Evolutionary conservation across 2,329 filamentous ascomycete genomes (phyloP).

Genomic region (Aspergillus piperis): DNA sequence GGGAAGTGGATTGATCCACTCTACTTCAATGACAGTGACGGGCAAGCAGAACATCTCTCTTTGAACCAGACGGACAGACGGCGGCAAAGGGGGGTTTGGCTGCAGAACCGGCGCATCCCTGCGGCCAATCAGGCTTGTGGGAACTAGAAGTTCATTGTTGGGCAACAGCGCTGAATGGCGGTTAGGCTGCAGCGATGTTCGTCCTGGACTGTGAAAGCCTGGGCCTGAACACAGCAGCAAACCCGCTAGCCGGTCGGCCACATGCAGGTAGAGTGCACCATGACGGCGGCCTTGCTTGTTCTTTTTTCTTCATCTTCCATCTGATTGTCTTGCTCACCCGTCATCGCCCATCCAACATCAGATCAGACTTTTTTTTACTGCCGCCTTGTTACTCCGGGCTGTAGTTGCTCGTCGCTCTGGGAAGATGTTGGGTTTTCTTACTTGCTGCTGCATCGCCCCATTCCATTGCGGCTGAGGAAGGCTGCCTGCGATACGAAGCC

Average conservation of each 20-base stretch:
- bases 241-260: background rate
- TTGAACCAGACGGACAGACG: background rate
- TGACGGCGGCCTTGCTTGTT: background rate
- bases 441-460: conserved; percentile 3
- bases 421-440: background rate
- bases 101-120: background rate
- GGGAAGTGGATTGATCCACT: conserved; percentile 7
- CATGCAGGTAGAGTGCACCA: background rate
- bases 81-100: background rate
- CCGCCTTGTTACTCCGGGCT: too few species aligned
- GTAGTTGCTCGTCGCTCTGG: background rate
- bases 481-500: conserved; percentile 1
- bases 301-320: background rate
- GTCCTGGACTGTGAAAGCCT: background rate
- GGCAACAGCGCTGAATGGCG: conserved; percentile 2
- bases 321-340: background rate
- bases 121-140: background rate
- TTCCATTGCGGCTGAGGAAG: conserved; percentile 8
- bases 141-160: background rate
- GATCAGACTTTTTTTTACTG: background rate
- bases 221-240: background rate
- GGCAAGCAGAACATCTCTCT: background rate
- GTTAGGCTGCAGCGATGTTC: conserved; percentile 3
- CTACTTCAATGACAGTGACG: background rate
- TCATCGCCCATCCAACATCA: conserved; percentile 1